Evolutionary conservation across 805 yeast species (phyloP).

Genomic region (Wickerhamomyces xylosicus): DNA sequence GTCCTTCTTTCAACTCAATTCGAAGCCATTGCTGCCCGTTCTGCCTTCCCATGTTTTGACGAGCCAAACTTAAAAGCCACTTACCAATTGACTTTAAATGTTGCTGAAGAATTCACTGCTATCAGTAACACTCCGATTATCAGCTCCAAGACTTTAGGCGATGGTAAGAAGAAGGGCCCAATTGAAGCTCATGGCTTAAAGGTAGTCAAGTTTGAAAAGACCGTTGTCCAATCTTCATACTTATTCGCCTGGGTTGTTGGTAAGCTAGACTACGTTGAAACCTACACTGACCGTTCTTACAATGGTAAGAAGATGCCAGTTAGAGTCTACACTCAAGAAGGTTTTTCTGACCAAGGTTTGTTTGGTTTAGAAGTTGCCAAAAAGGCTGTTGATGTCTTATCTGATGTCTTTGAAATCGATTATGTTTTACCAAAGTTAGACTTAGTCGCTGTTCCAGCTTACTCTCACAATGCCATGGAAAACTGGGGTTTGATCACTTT

Average conservation of each 20-base stretch:
- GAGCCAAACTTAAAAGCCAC: conserved; percentile 76
- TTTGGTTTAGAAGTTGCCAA: conserved; percentile 68
- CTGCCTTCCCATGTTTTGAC: conserved; percentile 80
- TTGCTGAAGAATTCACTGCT: conserved; percentile 43
- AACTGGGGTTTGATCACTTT: conserved; percentile 79
- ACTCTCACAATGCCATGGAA: conserved; percentile 85
- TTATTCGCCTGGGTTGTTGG: conserved; percentile 77
- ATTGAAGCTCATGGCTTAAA: conserved; percentile 17
- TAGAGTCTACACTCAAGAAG: conserved; percentile 73
- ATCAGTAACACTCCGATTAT: conserved; percentile 58
- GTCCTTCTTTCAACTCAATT: conserved; percentile 76
- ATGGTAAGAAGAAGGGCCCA: conserved; percentile 40
- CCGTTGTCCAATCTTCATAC: conserved; percentile 79
- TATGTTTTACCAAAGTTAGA: conserved; percentile 79
- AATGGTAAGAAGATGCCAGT: conserved; percentile 65
- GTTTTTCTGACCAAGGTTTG: conserved; percentile 57
- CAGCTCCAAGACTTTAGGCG: conserved; percentile 33
- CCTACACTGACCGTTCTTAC: conserved; percentile 19
- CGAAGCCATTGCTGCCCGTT: conserved; percentile 77
- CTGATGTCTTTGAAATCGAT: conserved; percentile 59
- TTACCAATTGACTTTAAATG: conserved; percentile 52
- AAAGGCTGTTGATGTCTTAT: conserved; percentile 63
- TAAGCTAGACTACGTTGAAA: conserved; percentile 64
- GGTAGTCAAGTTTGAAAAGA: conserved; percentile 41
- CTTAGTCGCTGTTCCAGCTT: conserved; percentile 71